A percentile compares a stretch with the other conserved stretches of the same genome.
Evolutionary conservation across 2,329 filamentous ascomycete genomes (phyloP).

Genomic region (Sporothrix globosa): DNA sequence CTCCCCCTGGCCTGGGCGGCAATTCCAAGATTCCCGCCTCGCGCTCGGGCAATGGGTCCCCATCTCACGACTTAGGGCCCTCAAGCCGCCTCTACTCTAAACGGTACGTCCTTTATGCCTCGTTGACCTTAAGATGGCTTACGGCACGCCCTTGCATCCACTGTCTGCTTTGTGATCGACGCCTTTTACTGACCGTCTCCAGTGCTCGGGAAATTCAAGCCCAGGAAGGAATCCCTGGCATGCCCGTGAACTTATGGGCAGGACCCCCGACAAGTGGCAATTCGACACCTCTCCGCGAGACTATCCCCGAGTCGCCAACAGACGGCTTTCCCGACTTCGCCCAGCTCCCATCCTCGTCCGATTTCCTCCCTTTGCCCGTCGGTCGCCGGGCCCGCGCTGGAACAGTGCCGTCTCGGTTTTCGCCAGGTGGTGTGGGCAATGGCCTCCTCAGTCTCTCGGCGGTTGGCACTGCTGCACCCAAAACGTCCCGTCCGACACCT

Average conservation of each 20-base stretch:
- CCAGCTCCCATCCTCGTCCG: slow-evolving; percentile 68
- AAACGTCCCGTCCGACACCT: slow-evolving; percentile 82
- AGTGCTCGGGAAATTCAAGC: slow-evolving; percentile 96
- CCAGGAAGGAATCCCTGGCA: slow-evolving; percentile 80
- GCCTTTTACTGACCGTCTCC: slow-evolving; percentile 5
- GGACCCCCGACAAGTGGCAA: slow-evolving; percentile 95
- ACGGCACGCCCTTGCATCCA: too few relatives aligned
- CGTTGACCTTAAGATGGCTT: background rate
- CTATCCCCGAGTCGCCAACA: slow-evolving; percentile 93
- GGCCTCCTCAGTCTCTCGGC: slow-evolving; percentile 60
- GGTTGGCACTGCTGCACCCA: slow-evolving; percentile 57
- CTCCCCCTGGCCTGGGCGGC: slow-evolving; percentile 64
- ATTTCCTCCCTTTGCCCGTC: slow-evolving; percentile 65
- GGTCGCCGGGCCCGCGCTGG: slow-evolving; percentile 84
- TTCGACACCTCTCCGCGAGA: slow-evolving; percentile 93
- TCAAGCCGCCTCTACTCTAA: slow-evolving; percentile 85
- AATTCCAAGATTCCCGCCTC: slow-evolving; percentile 62
- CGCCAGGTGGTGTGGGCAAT: slow-evolving; percentile 69
- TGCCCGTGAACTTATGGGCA: slow-evolving; percentile 78
- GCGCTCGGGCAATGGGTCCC: slow-evolving; percentile 90
- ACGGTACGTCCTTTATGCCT: slow-evolving; percentile 64
- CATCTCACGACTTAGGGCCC: slow-evolving; percentile 83
- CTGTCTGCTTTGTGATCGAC: slow-evolving; percentile 1
- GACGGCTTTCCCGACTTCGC: slow-evolving; percentile 94
- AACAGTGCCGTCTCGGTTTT: slow-evolving; percentile 94